Conservation (phyloP, 2,329 filamentous ascomycete genomes). For the Ophiostoma pallidulum region DNA sequence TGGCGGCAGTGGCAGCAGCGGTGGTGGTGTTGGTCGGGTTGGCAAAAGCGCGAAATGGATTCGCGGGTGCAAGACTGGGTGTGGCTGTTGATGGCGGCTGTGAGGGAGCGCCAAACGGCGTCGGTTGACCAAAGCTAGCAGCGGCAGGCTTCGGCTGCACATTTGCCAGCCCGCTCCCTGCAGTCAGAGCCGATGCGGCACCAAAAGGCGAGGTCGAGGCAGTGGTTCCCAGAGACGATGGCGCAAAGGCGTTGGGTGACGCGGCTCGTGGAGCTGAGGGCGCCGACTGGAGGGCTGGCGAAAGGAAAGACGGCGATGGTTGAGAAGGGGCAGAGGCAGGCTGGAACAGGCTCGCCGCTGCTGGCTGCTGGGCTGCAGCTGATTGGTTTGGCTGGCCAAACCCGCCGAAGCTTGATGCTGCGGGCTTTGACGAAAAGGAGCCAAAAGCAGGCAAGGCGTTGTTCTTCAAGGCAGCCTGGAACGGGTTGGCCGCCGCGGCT, state of each 20-base stretch:
- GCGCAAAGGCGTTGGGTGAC: too few species aligned
- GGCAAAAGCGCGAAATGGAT: background rate
- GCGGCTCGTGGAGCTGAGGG: too few species aligned
- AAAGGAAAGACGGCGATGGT: too few species aligned
- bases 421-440: background rate
- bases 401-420: background rate
- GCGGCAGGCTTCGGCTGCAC: too few species aligned
- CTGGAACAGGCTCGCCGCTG: background rate
- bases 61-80: background rate
- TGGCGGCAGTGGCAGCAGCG: background rate
- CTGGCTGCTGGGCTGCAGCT: background rate
- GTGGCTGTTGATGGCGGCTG: background rate
- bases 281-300: too few species aligned
- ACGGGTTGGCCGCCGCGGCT: background rate
- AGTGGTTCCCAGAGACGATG: too few species aligned
- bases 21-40: background rate
- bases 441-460: background rate
- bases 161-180: too few species aligned
- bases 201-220: too few species aligned
- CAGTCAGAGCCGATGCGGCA: too few species aligned
- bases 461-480: slow-evolving; percentile 4
- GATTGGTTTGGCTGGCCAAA: slow-evolving; percentile 6
- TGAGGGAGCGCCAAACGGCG: background rate
- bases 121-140: background rate
- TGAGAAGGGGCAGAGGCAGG: too few species aligned